These are phyloP conservation scores for Boletus reticulatus DNA, from an alignment of 768 basidiomycete species.

Conservation along the genomic window DNA sequence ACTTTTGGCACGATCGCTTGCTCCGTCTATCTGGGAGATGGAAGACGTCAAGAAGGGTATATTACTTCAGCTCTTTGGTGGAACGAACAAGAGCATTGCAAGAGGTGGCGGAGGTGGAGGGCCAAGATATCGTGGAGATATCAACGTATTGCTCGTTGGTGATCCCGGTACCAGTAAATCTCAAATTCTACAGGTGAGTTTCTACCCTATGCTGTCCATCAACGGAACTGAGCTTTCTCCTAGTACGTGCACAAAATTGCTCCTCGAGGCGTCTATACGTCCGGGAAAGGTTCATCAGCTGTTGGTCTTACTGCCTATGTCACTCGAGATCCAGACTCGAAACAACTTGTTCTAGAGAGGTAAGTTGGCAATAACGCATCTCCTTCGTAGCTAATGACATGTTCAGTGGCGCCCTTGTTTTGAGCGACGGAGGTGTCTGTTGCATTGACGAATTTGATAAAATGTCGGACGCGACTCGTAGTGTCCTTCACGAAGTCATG, in stretches of 20 bases:
- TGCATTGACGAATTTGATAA: constrained; percentile 99
- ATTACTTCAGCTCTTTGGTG: constrained; percentile 92
- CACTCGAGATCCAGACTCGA: constrained; percentile 96
- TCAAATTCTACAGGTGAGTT: constrained; percentile 82
- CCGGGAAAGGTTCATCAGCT: constrained; percentile 97
- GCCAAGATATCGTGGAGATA: constrained; percentile 95
- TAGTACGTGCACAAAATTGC: constrained; percentile 99
- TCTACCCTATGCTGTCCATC: background rate
- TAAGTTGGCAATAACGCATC: constrained; percentile 27
- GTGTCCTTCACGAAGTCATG: constrained; percentile 99
- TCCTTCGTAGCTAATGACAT: constrained; percentile 1
- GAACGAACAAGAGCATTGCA: constrained; percentile 94
- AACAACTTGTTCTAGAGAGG: constrained; percentile 97
- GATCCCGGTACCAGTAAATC: constrained; percentile 98
- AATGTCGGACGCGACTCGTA: constrained; percentile 96
- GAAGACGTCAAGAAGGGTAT: constrained; percentile 99
- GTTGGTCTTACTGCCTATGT: constrained; percentile 99
- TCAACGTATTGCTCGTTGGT: constrained; percentile 95
- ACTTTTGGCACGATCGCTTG: constrained; percentile 77
- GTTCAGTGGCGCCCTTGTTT: constrained; percentile 82
- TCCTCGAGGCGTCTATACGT: constrained; percentile 95
- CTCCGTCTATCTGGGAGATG: constrained; percentile 97
- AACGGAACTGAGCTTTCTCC: background rate
- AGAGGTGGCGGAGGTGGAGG: constrained; percentile 94
- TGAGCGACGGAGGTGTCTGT: constrained; percentile 96